These are phyloP conservation scores for Starmerella roubikii DNA, from an alignment of 805 yeast species.

Conservation along the genomic window DNA sequence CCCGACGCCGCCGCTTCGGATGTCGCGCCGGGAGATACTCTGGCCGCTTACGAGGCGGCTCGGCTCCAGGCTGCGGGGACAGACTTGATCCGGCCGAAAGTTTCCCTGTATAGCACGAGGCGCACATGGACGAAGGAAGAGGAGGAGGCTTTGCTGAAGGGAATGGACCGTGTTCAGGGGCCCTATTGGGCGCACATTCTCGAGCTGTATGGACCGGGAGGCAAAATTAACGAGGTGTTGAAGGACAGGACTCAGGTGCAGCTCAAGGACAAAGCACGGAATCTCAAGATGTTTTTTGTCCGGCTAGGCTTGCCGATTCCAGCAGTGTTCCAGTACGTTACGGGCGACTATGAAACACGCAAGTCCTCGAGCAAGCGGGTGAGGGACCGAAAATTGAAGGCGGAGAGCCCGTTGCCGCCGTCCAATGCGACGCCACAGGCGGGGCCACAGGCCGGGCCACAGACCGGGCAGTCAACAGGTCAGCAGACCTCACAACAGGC, in stretches of 20 bases:
- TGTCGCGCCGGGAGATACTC: slow-evolving; percentile 15
- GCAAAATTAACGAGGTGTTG: slow-evolving; percentile 64
- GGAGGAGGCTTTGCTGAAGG: slow-evolving; percentile 70
- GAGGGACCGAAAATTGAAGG: too few species aligned
- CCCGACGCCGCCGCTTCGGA: slow-evolving; percentile 4
- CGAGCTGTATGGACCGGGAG: slow-evolving; percentile 90
- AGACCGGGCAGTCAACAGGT: background rate
- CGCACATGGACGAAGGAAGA: slow-evolving; percentile 82
- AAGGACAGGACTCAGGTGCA: slow-evolving; percentile 86
- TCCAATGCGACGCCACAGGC: background rate
- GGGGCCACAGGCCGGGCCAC: background rate
- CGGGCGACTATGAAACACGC: slow-evolving; percentile 47
- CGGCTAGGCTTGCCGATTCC: slow-evolving; percentile 70
- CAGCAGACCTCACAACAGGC: background rate
- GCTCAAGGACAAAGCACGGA: slow-evolving; percentile 89
- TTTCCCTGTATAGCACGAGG: slow-evolving; percentile 28
- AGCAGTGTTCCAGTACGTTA: slow-evolving; percentile 62
- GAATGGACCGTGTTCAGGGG: slow-evolving; percentile 61
- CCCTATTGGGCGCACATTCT: slow-evolving; percentile 89
- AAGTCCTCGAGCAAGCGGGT: slow-evolving; percentile 15
- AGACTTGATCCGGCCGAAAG: slow-evolving; percentile 17
- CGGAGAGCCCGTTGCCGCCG: too few species aligned
- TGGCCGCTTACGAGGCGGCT: slow-evolving; percentile 23
- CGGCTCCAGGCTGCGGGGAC: slow-evolving; percentile 19
- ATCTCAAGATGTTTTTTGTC: slow-evolving; percentile 79